Evolutionary conservation across 495 filamentous ascomycete genomes (phyloP).

Genomic region (Paragyromitra xinjiangensis): DNA sequence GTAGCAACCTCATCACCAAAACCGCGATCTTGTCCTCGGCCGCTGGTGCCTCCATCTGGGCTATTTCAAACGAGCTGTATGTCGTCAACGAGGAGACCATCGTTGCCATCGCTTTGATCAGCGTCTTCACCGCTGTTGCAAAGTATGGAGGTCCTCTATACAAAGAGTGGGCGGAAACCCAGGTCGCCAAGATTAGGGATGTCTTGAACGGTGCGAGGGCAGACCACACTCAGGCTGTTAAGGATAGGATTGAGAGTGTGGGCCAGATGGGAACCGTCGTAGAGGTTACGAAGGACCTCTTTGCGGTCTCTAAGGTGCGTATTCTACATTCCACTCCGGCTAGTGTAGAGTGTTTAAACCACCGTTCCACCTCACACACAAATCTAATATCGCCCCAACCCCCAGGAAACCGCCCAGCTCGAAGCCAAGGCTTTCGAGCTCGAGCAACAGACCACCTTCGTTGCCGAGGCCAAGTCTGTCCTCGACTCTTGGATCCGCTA

Average conservation of each 20-base stretch:
- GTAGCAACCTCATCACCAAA: conserved; percentile 88
- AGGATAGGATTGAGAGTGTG: conserved; percentile 90
- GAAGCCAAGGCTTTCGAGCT: conserved; percentile 96
- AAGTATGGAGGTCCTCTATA: conserved; percentile 94
- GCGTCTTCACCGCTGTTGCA: conserved; percentile 85
- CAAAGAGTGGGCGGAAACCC: conserved; percentile 85
- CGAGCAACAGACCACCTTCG: conserved; percentile 90
- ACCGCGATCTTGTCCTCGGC: conserved; percentile 93
- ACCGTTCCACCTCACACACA: not conserved
- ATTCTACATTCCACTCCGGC: not conserved
- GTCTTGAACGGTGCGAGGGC: conserved; percentile 92
- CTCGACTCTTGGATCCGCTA: conserved; percentile 99
- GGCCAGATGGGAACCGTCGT: conserved; percentile 91
- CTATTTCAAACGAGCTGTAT: conserved; percentile 99
- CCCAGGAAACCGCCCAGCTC: conserved; percentile 91
- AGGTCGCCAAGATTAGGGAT: conserved; percentile 85
- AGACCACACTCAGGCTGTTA: conserved; percentile 94
- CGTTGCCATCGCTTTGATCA: conserved; percentile 85
- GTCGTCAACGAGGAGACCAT: conserved; percentile 98
- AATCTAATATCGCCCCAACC: not conserved
- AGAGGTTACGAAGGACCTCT: conserved; percentile 94
- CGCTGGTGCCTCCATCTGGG: conserved; percentile 88
- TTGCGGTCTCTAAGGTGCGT: conserved; percentile 94
- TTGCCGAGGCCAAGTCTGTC: conserved; percentile 89
- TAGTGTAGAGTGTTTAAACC: not conserved